Evolutionary conservation across 2,329 filamentous ascomycete genomes (phyloP).

Genomic region (Colletotrichum nymphaeae): DNA sequence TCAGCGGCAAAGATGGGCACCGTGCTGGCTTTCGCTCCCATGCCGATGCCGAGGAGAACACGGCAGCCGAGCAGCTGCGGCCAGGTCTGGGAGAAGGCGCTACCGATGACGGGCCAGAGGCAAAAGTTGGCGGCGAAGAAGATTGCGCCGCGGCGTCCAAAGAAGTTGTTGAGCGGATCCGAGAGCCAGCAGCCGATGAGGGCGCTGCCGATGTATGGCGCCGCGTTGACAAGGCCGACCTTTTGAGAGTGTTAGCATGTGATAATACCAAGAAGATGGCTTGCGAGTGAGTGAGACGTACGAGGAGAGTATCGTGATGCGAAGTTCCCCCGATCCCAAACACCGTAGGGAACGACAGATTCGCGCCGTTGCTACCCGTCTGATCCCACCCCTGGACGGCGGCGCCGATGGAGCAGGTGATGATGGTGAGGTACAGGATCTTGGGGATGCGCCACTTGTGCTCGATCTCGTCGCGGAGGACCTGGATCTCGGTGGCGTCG

Average conservation of each 20-base stretch:
- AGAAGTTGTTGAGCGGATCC: constrained; percentile 72
- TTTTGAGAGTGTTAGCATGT: constrained; percentile 55
- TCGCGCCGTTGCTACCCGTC: constrained; percentile 61
- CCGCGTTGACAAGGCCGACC: constrained; percentile 69
- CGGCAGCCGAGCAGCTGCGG: constrained; percentile 76
- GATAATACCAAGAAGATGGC: too few species aligned
- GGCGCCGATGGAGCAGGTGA: constrained; percentile 64
- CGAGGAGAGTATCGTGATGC: constrained; percentile 59
- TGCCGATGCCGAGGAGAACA: constrained; percentile 80
- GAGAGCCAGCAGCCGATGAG: constrained; percentile 78
- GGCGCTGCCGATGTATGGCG: constrained; percentile 56
- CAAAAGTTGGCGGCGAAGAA: constrained; percentile 80
- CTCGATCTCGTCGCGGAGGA: constrained; percentile 55
- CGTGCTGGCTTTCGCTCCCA: constrained; percentile 78
- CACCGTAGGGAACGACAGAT: constrained; percentile 56
- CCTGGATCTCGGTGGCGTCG: constrained; percentile 53
- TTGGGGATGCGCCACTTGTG: constrained; percentile 63
- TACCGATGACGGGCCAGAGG: constrained; percentile 76
- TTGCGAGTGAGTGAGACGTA: not conserved
- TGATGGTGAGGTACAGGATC: constrained; percentile 60
- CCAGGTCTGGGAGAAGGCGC: constrained; percentile 78
- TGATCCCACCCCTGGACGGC: constrained; percentile 65
- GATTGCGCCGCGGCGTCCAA: constrained; percentile 75
- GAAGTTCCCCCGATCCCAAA: constrained; percentile 58
- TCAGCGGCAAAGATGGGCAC: constrained; percentile 84